Evolutionary conservation across 257 asterid species (phyloP), one percentile per base, ranked within the genome.

Genomic region (Ligustrum vulgare): DNA sequence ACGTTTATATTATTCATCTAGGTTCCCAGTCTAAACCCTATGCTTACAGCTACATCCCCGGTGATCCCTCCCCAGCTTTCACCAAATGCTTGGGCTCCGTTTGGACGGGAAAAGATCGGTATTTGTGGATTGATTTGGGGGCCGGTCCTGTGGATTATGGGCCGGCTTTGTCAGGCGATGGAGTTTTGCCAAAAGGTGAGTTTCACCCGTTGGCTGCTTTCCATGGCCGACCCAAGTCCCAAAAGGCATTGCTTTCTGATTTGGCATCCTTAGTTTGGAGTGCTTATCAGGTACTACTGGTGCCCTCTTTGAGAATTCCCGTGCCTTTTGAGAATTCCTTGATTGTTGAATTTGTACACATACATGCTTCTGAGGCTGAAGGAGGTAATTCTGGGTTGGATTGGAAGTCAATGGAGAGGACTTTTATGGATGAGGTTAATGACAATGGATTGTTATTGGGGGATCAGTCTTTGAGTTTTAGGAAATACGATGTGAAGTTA

Each of bases 131-230:
- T 56, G 99, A 95, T 82, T 82, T 95, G 70, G 96, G 95, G 6
- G 98, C 99, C 6, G 99, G 99, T 0, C 99, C 99, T 56, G 99
- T 94, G 68, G 99, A 94, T 66, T 94, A 94, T 25, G 98, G 99
- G 16, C 99, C 99, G 7, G 94, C 85, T 0, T 78, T 95, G 72
- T 92, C 98, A 0, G 99, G 99, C 3, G 99, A 95, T 51, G 98
- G 99, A 4, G 93, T 95, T 43, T 71, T 95, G 81, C 97, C 98
- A 0, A 90, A 82, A 78, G 99, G 99, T 6, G 99, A 95, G 87
- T 95, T 92, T 82, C 99, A 95, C 71, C 99, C 98, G 0, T 70
- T 95, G 68, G 96, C 97, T 3, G 85, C 96, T 2, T 78, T 87
- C 72, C 99, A 95, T 56, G 98, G 99, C 54, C 84, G 91, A 6